Evolutionary conservation across 2,329 filamentous ascomycete species (phyloP).

Genomic region (Chalaropsis ovoidea): DNA sequence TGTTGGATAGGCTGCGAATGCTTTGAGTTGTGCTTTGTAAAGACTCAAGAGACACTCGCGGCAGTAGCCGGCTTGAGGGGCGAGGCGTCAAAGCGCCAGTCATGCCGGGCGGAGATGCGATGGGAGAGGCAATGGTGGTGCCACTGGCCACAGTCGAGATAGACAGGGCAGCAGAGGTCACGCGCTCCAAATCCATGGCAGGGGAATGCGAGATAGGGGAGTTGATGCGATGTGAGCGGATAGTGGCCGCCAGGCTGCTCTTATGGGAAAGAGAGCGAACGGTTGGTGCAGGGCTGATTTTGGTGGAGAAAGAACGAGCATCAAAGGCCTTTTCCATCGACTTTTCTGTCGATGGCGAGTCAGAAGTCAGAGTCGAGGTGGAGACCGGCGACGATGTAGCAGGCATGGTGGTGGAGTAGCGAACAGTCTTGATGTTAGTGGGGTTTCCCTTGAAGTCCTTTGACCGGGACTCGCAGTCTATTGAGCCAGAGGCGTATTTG

Average conservation of each 20-base stretch:
- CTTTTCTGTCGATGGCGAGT: constrained; percentile 15
- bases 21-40: constrained; percentile 18
- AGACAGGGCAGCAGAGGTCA: constrained; percentile 23
- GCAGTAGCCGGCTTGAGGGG: constrained; percentile 23
- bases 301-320: constrained; percentile 16
- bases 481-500: background rate
- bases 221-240: constrained; percentile 13
- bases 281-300: constrained; percentile 12
- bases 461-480: constrained; percentile 18
- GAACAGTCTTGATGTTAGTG: constrained; percentile 23
- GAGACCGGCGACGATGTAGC: constrained; percentile 15
- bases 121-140: constrained; percentile 20
- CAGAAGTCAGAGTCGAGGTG: constrained; percentile 16
- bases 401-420: constrained; percentile 24
- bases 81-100: constrained; percentile 22
- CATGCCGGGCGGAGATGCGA: constrained; percentile 20
- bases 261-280: constrained; percentile 3
- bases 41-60: constrained; percentile 24
- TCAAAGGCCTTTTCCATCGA: constrained; percentile 20
- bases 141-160: constrained; percentile 20
- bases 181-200: constrained; percentile 19
- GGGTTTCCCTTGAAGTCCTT: constrained; percentile 2
- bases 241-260: constrained; percentile 21
- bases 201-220: background rate
- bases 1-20: constrained; percentile 7